These are phyloP conservation scores for Neurospora africana DNA, from an alignment of 495 filamentous ascomycete genomes.

Conservation along the genomic window DNA sequence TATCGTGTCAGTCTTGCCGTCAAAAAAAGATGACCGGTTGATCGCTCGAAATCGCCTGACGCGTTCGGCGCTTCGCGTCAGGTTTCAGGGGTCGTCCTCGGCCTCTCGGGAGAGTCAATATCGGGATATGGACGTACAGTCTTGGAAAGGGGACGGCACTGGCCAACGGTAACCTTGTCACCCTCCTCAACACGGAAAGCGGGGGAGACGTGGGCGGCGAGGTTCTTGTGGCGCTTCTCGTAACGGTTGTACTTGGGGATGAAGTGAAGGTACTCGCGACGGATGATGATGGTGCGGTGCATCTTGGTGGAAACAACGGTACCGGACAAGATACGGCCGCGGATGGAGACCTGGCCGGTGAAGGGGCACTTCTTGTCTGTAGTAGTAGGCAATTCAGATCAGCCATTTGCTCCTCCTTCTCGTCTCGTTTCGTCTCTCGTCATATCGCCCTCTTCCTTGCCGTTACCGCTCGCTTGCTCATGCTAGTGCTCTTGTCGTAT, in stretches of 20 bases:
- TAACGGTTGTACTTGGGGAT: constrained; percentile 98
- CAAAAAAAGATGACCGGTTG: not conserved
- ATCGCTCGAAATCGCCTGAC: not conserved
- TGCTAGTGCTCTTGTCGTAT: not conserved
- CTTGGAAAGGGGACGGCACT: constrained; percentile 97
- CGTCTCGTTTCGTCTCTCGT: not conserved
- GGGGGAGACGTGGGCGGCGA: constrained; percentile 94
- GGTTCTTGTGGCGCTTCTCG: constrained; percentile 99
- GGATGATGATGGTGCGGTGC: constrained; percentile 98
- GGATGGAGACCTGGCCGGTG: constrained; percentile 94
- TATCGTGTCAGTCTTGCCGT: constrained; percentile 6
- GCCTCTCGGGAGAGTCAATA: not conserved
- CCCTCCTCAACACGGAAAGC: constrained; percentile 99
- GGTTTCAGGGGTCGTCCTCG: not conserved
- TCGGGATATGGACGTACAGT: constrained; percentile 58
- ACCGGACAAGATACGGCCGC: constrained; percentile 98
- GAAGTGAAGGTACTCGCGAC: constrained; percentile 99
- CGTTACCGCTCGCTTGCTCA: not conserved
- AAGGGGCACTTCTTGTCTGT: constrained; percentile 99
- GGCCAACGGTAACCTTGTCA: constrained; percentile 97
- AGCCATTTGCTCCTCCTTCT: not conserved
- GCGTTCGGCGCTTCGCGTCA: not conserved
- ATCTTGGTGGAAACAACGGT: constrained; percentile 99
- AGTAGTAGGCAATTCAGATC: constrained; percentile 3
- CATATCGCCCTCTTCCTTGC: not conserved